Evolutionary conservation across 2,329 filamentous ascomycete genomes (phyloP), one percentile per base, ranked within the genome.

Genomic region (Xylariaceae sp.): DNA sequence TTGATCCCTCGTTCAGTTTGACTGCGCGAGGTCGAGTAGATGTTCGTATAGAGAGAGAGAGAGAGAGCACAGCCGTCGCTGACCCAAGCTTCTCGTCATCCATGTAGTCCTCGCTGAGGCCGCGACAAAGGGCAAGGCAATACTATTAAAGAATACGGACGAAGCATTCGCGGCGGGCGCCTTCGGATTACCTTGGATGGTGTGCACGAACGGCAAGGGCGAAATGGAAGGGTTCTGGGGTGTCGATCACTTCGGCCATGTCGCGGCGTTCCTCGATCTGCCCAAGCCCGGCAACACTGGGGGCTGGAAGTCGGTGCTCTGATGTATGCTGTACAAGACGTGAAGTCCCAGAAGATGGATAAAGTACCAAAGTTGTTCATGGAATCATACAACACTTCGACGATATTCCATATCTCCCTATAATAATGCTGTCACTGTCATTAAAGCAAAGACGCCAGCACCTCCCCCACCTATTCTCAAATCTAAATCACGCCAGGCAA

Each of bases 111-210:
- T 73, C 23, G 58, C 65, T 16, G 61, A 64, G 1, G 65, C 70
- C 2, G 36, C 53, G 2, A 67, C 65, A 0, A 66, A 69, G 6
- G 71, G 67, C 45, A 76, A 76, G 60, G 19, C 60, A 12, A 44
- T 56, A 3, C 64, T 77, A n/a, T 14, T 60, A 26, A 46, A 53
- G 11, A 75, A 77, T 60, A 77, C 74, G 4, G 70, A 74, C 46
- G 17, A 45, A 16, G 75, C 74, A 0, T 76, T 76, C 59, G 67
- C 55, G 6, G 63, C 69, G 1, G 74, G 72, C 44, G 74, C 73
- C 1, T 76, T 78, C 58, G 74, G 75, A 2, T 55, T 77, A 36
- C 75, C 74, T 4, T 77, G 74, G 74, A 62, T 76, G 47, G 68
- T 67, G 8, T 76, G 74, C 64, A 73, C 71, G 23, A 71, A 73